A percentile compares a stretch with the other conserved stretches of the same genome.
Conservation (phyloP, 768 basidiomycete genomes). For the Cystobasidiopsis lactophilus region DNA sequence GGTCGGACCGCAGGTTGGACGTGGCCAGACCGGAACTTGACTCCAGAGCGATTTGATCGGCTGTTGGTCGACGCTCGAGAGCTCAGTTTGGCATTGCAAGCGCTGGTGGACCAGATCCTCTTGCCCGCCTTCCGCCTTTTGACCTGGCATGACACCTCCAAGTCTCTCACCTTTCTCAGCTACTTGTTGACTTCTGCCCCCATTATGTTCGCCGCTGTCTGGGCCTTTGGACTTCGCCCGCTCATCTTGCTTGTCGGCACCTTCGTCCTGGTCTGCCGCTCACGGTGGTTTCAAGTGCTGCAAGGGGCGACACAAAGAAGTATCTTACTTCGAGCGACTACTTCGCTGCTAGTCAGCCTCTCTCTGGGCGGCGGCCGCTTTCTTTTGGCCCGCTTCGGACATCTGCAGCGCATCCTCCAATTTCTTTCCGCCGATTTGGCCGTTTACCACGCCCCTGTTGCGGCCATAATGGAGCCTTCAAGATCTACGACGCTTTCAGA, state of each 20-base stretch:
- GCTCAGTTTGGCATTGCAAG: neutral
- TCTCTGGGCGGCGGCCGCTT: slow-evolving; percentile 4
- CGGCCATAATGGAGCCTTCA: neutral
- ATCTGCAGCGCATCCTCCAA: neutral
- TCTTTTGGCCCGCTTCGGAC: neutral
- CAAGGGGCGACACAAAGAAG: slow-evolving; percentile 8
- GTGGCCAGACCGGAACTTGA: neutral
- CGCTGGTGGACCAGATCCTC: slow-evolving; percentile 10
- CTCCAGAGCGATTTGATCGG: neutral
- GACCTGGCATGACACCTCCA: slow-evolving; percentile 5
- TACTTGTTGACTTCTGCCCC: slow-evolving; percentile 21
- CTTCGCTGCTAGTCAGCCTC: slow-evolving; percentile 4
- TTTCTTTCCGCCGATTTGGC: neutral
- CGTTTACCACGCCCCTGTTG: neutral
- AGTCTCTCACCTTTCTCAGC: slow-evolving; percentile 15
- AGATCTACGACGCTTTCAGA: neutral
- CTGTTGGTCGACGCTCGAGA: neutral
- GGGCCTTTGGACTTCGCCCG: slow-evolving; percentile 13
- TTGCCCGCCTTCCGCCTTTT: slow-evolving; percentile 9
- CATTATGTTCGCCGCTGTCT: slow-evolving; percentile 15
- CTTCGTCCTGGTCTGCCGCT: slow-evolving; percentile 18
- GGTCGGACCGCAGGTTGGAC: neutral
- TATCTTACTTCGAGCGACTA: slow-evolving; percentile 7
- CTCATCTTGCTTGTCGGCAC: slow-evolving; percentile 15
- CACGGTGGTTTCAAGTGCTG: slow-evolving; percentile 12